Percentiles rank a stretch among this genome's conserved stretches.
phyloP scores from a whole-genome alignment of 176 grass and related monocot genomes.

The Sorghum bicolor region DNA sequence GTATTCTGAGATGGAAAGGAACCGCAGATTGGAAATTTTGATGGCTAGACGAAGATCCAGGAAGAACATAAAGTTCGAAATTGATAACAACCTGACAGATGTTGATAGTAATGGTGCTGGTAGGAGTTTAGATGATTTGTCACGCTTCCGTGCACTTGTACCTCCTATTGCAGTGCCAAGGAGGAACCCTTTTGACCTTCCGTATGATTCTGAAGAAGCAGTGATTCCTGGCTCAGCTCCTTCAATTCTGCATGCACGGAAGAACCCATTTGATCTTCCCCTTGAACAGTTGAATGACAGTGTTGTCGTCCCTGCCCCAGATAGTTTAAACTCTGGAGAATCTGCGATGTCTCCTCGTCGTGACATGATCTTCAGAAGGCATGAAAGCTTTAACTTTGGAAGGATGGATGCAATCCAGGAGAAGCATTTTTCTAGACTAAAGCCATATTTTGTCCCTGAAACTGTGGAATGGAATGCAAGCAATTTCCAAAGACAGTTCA shows the following conservation, averaged over 20 bases:
- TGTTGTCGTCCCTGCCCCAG: constrained; percentile 13
- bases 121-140: constrained; percentile 46
- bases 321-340: constrained; percentile 41
- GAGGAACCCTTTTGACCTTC: constrained; percentile 81
- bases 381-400: constrained; percentile 80
- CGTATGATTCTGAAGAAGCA: constrained; percentile 56
- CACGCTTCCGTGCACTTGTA: constrained; percentile 50
- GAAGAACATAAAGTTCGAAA: constrained; percentile 69
- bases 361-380: constrained; percentile 64
- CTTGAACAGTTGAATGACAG: constrained; percentile 43
- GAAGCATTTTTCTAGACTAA: constrained; percentile 47
- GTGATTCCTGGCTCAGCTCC: constrained; percentile 82
- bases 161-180: constrained; percentile 57
- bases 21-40: constrained; percentile 85
- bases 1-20: constrained; percentile 89
- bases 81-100: constrained; percentile 53
- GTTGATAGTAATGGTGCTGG: constrained; percentile 30
- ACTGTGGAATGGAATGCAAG: constrained; percentile 38
- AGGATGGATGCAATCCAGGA: constrained; percentile 46
- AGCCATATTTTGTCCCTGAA: constrained; percentile 61
- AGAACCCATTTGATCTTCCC: constrained; percentile 78
- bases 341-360: constrained; percentile 38
- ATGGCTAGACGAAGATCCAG: constrained; percentile 81
- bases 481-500: constrained; percentile 63
- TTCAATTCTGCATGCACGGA: constrained; percentile 60